Evolutionary conservation across 2,329 filamentous ascomycete genomes (phyloP), one percentile per base, ranked within the genome.

Genomic region (Scleromitrula shiraiana): DNA sequence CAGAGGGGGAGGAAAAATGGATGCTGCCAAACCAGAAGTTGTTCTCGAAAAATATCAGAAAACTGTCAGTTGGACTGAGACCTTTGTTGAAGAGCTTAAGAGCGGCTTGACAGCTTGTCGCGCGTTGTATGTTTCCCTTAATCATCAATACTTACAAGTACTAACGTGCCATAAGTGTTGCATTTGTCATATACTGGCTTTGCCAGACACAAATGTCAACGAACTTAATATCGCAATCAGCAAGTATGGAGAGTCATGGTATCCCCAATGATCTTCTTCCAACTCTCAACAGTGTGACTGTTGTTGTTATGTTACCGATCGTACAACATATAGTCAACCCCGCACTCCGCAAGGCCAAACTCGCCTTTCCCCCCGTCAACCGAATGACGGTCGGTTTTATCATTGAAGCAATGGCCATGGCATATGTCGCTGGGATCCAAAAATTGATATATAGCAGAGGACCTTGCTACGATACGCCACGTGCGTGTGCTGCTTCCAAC

Each of bases 201-300:
- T 37, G 33, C 17, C 33, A 37, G 17, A 37, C 33, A 15, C 33
- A 37, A 15, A 37, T 37, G 33, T 37, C 33, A 9, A 37, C 33
- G 10, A 37, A 37, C 17, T 37, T 37, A 35, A 65, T 73, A 51
- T 79, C 79, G 2, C 81, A 85, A 64, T 72, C 73, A 24, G 67
- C 66, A 2, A 68, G 70, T 51, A 72, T 76, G 82, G 58, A 76
- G 23, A 60, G 70, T 53, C 65, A 66, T 45, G 71, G 73, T 14
- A 70, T 72, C 0, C 74, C 74, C 7, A 84, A 83, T 59, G 81
- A 85, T 59, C 64, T 83, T 7, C 65, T 84, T 22, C 65, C 69
- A 46, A 76, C 80, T 60, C 68, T 83, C 50, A 78, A 82, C 56
- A 73, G 78, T 0, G 64, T 83, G 30, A 70, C 73, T 22, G 76